These are phyloP conservation scores for Lasiodiplodia gonubiensis DNA, from an alignment of 2,329 filamentous ascomycete genomes.

Conservation along the genomic window DNA sequence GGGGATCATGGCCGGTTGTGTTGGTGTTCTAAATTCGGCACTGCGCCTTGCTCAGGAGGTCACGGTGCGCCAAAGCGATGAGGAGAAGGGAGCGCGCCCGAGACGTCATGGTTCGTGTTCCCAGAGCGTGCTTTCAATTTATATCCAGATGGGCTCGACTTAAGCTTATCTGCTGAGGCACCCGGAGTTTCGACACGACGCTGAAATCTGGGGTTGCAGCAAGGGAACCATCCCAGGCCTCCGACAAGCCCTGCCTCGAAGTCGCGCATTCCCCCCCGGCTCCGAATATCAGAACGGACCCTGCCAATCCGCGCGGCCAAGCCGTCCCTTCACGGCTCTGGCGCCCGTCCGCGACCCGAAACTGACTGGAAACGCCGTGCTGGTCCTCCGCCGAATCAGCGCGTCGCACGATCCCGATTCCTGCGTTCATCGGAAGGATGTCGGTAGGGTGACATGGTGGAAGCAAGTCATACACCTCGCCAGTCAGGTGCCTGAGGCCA, in stretches of 20 bases:
- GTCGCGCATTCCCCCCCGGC: constrained; percentile 7
- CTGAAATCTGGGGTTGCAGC: constrained; percentile 17
- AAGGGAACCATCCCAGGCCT: constrained; percentile 9
- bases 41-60: constrained; percentile 1
- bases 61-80: neutral
- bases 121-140: constrained; percentile 9
- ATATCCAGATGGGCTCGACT: neutral
- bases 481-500: constrained; percentile 23
- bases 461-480: constrained; percentile 24
- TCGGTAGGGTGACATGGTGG: constrained; percentile 23
- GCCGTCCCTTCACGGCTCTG: neutral
- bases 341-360: neutral
- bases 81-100: neutral
- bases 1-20: constrained; percentile 13
- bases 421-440: constrained; percentile 18
- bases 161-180: constrained; percentile 26
- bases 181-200: constrained; percentile 8
- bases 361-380: neutral
- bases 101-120: neutral
- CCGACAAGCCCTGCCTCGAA: neutral
- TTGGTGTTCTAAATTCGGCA: constrained; percentile 17
- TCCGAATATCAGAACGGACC: neutral
- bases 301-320: constrained; percentile 13
- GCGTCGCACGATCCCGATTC: constrained; percentile 19
- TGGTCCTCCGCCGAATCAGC: constrained; percentile 19